A percentile compares a stretch with the other conserved stretches of the same genome.
Evolutionary conservation across 2,329 filamentous ascomycete species (phyloP).

Genomic region (Talaromyces sp.): DNA sequence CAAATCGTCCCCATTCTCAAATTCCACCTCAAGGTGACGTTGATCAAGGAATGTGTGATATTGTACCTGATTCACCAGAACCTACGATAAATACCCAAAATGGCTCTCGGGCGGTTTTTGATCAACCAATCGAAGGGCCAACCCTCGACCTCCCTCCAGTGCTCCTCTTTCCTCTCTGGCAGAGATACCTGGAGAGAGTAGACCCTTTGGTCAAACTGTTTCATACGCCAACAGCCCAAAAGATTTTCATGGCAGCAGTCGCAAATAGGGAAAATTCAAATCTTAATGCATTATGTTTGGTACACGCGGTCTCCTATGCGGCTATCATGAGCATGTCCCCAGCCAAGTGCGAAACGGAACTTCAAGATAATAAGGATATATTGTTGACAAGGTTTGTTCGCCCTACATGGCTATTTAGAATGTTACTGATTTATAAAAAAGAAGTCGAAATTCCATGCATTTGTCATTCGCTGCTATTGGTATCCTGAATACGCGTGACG

Average conservation of each 20-base stretch:
- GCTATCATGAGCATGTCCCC: slow-evolving; percentile 11
- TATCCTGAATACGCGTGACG: slow-evolving; percentile 11
- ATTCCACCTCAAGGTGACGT: neutral
- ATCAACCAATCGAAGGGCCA: neutral
- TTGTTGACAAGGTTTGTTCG: slow-evolving; percentile 13
- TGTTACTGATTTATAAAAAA: slow-evolving; percentile 6
- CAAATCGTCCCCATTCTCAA: neutral
- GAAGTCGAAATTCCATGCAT: slow-evolving; percentile 17
- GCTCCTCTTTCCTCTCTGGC: slow-evolving; percentile 15
- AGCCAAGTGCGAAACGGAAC: slow-evolving; percentile 11
- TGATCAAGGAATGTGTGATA: neutral
- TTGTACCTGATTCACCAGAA: neutral
- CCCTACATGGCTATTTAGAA: neutral
- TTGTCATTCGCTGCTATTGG: slow-evolving; percentile 11
- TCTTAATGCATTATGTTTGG: slow-evolving; percentile 11
- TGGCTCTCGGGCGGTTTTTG: neutral
- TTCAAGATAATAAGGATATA: slow-evolving; percentile 10
- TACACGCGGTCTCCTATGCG: slow-evolving; percentile 17
- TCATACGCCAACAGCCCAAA: slow-evolving; percentile 49
- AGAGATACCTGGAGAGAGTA: slow-evolving; percentile 28
- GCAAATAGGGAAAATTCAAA: neutral
- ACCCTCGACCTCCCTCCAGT: neutral
- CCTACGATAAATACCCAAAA: neutral
- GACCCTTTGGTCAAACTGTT: slow-evolving; percentile 54
- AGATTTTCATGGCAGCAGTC: slow-evolving; percentile 40